Percentiles rank a stretch among this genome's conserved stretches.
Evolutionary conservation across 352 stramenopile species (phyloP).

Genomic region (Aphanomyces cochlioides): DNA sequence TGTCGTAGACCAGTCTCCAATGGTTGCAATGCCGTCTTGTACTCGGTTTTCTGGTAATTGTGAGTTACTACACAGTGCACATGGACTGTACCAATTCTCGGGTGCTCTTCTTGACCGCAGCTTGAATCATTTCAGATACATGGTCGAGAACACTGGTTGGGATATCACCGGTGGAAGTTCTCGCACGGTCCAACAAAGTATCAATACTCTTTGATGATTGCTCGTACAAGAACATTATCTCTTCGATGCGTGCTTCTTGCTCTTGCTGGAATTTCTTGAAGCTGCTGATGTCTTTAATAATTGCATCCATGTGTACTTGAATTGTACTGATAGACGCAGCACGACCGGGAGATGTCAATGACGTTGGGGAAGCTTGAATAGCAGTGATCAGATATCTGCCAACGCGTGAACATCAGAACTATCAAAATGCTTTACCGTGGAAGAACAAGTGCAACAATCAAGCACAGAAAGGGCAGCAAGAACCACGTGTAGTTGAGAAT

Average conservation of each 20-base stretch:
- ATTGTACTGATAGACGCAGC: constrained; percentile 14
- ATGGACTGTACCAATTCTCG: constrained; percentile 3
- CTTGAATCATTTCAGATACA: constrained; percentile 17
- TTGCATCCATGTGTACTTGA: constrained; percentile 27
- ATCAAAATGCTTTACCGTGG: constrained; percentile 17
- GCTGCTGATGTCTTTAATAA: constrained; percentile 29
- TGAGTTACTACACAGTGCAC: not conserved
- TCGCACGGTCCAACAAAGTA: not conserved
- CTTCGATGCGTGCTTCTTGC: constrained; percentile 14
- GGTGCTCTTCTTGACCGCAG: constrained; percentile 20
- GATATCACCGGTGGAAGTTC: not conserved
- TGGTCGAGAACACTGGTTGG: not conserved
- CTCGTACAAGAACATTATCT: constrained; percentile 22
- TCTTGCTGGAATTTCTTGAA: constrained; percentile 24
- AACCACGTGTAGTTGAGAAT: constrained; percentile 22
- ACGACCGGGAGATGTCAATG: constrained; percentile 14
- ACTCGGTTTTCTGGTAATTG: constrained; percentile 15
- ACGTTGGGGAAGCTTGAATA: constrained; percentile 18
- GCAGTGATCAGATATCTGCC: constrained; percentile 23
- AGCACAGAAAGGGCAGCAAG: constrained; percentile 19
- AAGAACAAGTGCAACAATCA: constrained; percentile 17
- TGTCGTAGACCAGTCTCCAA: constrained; percentile 1
- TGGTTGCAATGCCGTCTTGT: constrained; percentile 1
- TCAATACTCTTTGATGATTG: constrained; percentile 18
- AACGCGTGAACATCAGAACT: not conserved